Conservation (phyloP, 2,329 filamentous ascomycete species). For the Fusarium sp. region DNA sequence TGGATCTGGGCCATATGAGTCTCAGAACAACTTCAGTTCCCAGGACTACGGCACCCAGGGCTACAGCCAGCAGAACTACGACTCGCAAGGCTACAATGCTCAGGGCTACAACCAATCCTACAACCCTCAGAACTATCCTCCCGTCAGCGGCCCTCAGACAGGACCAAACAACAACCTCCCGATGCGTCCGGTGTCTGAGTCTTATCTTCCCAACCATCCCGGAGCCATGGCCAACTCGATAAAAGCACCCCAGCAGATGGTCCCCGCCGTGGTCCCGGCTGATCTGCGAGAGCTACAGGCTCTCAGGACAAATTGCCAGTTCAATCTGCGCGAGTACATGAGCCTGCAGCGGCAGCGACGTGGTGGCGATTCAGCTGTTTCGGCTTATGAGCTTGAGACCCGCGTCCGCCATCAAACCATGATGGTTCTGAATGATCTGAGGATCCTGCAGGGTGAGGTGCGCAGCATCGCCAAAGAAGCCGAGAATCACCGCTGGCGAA, state of each 20-base stretch:
- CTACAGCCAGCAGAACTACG: constrained; percentile 41
- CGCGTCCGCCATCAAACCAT: constrained; percentile 60
- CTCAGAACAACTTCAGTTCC: constrained; percentile 29
- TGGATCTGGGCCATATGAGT: constrained; percentile 28
- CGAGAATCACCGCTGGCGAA: constrained; percentile 65
- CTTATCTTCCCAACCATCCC: constrained; percentile 39
- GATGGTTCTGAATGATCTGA: constrained; percentile 61
- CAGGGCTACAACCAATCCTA: constrained; percentile 26
- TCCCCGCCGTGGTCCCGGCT: constrained; percentile 36
- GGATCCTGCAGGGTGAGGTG: constrained; percentile 60
- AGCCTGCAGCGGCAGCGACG: constrained; percentile 51
- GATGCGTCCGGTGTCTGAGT: constrained; percentile 43
- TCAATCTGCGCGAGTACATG: constrained; percentile 55
- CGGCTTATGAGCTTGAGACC: constrained; percentile 57
- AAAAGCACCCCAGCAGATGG: constrained; percentile 36
- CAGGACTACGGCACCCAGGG: constrained; percentile 37
- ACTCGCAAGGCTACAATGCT: constrained; percentile 32
- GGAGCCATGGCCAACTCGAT: constrained; percentile 38
- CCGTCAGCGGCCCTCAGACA: constrained; percentile 35
- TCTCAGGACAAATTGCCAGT: constrained; percentile 54
- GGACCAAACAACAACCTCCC: constrained; percentile 38
- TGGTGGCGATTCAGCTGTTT: constrained; percentile 49
- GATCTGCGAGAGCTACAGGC: constrained; percentile 50
- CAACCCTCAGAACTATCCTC: constrained; percentile 46
- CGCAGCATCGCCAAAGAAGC: constrained; percentile 58